These are phyloP conservation scores for Colletotrichum australisinense DNA, from an alignment of 2,329 filamentous ascomycete species.

Conservation along the genomic window DNA sequence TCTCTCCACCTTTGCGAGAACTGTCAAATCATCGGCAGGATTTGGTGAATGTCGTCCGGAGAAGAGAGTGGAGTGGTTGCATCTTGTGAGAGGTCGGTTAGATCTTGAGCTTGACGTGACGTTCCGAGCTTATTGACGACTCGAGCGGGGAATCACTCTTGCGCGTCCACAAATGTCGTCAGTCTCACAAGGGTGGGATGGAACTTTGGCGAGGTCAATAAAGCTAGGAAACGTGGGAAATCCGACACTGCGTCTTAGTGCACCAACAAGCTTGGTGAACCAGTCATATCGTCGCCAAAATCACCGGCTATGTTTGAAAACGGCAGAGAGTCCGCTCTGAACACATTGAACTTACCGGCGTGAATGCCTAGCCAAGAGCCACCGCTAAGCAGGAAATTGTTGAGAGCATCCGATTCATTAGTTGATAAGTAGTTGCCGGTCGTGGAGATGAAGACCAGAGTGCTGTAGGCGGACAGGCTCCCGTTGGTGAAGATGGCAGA, in stretches of 20 bases:
- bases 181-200: not conserved
- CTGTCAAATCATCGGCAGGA: too few species aligned
- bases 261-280: not conserved
- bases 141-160: too few species aligned
- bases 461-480: not conserved
- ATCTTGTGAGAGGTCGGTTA: too few species aligned
- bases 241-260: not conserved
- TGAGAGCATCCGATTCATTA: not conserved
- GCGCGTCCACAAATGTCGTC: not conserved
- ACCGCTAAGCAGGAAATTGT: not conserved
- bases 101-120: too few species aligned
- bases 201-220: not conserved
- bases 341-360: not conserved
- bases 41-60: too few species aligned
- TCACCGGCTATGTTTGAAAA: not conserved
- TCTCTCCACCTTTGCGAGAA: too few species aligned
- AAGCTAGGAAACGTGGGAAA: not conserved
- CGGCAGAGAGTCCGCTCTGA: not conserved
- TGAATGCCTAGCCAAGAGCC: not conserved
- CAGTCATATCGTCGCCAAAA: not conserved
- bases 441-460: slow-evolving; percentile 1
- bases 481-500: slow-evolving; percentile 8
- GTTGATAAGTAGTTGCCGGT: not conserved
- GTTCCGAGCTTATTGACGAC: too few species aligned
- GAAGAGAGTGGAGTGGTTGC: too few species aligned